A percentile compares a stretch with the other conserved stretches of the same genome.
Evolutionary conservation across 495 filamentous ascomycete genomes (phyloP).

Genomic region (Neurospora discreta): DNA sequence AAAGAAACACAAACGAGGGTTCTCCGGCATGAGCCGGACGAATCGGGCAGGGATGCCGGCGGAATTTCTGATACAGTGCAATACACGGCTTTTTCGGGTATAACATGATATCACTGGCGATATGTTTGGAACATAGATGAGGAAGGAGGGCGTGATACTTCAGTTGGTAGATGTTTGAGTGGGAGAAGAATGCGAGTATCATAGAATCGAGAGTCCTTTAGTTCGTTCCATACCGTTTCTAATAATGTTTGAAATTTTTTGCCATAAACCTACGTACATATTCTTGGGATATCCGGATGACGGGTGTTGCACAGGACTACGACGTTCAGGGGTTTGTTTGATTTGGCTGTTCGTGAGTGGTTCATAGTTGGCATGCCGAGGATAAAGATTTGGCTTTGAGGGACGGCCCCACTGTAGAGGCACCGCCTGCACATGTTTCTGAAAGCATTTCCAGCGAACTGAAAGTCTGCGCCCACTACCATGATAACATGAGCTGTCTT

Average conservation of each 20-base stretch:
- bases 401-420: not conserved
- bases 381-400: slow-evolving; percentile 1
- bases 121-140: not conserved
- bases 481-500: not conserved
- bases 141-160: not conserved
- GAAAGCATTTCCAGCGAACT: not conserved
- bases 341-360: not conserved
- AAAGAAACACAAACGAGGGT: not conserved
- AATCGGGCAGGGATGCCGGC: not conserved
- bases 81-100: not conserved
- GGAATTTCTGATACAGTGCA: not conserved
- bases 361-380: slow-evolving; percentile 1
- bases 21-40: not conserved
- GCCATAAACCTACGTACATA: too few species aligned
- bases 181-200: not conserved
- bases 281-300: not conserved
- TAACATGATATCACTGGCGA: not conserved
- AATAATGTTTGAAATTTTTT: too few species aligned
- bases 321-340: not conserved
- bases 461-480: not conserved
- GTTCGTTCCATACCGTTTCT: too few species aligned
- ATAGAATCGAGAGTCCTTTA: too few species aligned
- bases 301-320: not conserved
- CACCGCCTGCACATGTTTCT: slow-evolving; percentile 4
- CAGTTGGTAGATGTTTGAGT: not conserved